These are phyloP conservation scores for Cucumis variabilis DNA, from an alignment of 331 rosid species.

Conservation along the genomic window DNA sequence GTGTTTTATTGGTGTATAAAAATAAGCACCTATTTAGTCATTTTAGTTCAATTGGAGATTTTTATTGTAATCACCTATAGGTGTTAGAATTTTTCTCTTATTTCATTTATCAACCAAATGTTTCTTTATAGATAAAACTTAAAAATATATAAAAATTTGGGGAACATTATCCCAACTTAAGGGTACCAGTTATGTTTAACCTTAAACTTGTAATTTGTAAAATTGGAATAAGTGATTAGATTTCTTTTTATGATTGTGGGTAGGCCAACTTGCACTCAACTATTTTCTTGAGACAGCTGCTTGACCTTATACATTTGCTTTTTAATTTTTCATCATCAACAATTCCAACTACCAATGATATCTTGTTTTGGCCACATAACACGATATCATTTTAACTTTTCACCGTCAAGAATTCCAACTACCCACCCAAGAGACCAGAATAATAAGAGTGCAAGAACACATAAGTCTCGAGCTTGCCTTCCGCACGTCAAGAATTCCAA, in stretches of 20 bases:
- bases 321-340: too few species aligned
- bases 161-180: neutral
- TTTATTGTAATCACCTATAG: too few species aligned
- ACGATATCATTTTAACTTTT: neutral
- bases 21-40: too few species aligned
- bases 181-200: neutral
- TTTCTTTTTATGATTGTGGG: neutral
- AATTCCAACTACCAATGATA: too few species aligned
- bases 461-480: neutral
- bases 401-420: constrained; percentile 8
- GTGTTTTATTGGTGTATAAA: too few species aligned
- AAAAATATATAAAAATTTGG: neutral
- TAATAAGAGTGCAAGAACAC: neutral
- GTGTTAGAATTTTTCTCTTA: too few species aligned
- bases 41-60: too few species aligned
- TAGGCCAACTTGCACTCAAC: neutral
- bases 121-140: too few species aligned
- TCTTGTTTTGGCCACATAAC: neutral
- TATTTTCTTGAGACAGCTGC: neutral
- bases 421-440: constrained; percentile 18
- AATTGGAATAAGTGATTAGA: neutral
- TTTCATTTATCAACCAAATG: too few species aligned
- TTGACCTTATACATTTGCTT: neutral
- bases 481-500: neutral
- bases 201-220: neutral